Evolutionary conservation across 2,329 filamentous ascomycete species (phyloP).

Genomic region (Aspergillus puulaauensis): DNA sequence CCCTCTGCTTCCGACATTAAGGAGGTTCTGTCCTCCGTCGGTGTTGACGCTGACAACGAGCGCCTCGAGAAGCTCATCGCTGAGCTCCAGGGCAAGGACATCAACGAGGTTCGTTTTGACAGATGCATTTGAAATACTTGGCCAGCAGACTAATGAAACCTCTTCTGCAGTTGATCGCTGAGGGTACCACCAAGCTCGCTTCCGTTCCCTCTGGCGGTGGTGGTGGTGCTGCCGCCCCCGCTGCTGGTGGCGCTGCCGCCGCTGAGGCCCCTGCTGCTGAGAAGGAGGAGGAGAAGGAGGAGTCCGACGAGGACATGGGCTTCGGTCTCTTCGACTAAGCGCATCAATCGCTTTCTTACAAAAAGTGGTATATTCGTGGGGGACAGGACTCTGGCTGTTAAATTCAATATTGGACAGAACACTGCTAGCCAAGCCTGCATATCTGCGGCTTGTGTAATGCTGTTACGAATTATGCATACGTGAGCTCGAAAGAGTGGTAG

Average conservation of each 20-base stretch:
- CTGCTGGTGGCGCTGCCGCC: constrained; percentile 66
- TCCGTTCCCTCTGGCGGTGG: constrained; percentile 92
- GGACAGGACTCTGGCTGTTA: constrained; percentile 43
- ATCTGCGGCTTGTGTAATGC: constrained; percentile 35
- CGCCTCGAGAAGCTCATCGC: constrained; percentile 82
- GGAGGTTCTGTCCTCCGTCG: constrained; percentile 85
- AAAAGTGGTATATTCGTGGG: constrained; percentile 64
- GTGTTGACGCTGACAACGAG: constrained; percentile 87
- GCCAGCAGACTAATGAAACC: constrained; percentile 15
- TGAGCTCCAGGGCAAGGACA: constrained; percentile 68
- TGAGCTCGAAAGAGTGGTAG: constrained; percentile 35
- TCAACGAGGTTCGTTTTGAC: constrained; percentile 73
- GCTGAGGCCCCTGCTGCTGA: constrained; percentile 67
- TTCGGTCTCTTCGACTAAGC: constrained; percentile 67
- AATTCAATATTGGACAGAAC: constrained; percentile 29
- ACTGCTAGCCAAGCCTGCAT: constrained; percentile 29
- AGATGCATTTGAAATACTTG: neutral
- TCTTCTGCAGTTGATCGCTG: constrained; percentile 72
- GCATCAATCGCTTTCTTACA: constrained; percentile 22
- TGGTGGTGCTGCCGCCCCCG: constrained; percentile 45
- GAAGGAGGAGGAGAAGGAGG: constrained; percentile 75
- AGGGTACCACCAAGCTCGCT: constrained; percentile 90
- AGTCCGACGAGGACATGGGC: constrained; percentile 73
- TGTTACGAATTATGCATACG: constrained; percentile 37
- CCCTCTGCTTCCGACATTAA: constrained; percentile 86